Percentiles rank a stretch among this genome's conserved stretches.
Conservation (phyloP, 345 rosid genomes). For the Zanthoxylum bungeanum region DNA sequence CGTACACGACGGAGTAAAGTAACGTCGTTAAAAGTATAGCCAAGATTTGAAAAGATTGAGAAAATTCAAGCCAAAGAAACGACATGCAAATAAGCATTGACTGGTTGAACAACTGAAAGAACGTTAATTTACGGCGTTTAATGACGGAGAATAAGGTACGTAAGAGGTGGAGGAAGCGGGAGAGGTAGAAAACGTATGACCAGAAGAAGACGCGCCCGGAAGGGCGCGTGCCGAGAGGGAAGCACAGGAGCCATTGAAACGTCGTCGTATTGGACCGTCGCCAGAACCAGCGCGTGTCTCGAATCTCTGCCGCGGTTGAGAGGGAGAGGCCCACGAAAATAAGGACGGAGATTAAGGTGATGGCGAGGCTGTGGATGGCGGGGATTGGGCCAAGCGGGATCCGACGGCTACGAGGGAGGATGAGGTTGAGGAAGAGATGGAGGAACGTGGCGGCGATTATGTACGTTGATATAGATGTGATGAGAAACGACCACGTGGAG, state of each 20-base stretch:
- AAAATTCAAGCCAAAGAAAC: slow-evolving; percentile 83
- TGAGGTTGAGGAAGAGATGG: slow-evolving; percentile 43
- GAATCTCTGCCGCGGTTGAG: slow-evolving; percentile 83
- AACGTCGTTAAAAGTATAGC: slow-evolving; percentile 71
- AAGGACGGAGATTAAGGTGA: slow-evolving; percentile 59
- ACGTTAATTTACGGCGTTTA: slow-evolving; percentile 44
- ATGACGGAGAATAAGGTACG: slow-evolving; percentile 61
- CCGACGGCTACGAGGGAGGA: slow-evolving; percentile 39
- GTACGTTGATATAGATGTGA: slow-evolving; percentile 58
- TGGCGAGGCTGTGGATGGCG: slow-evolving; percentile 60
- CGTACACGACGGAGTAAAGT: slow-evolving; percentile 66
- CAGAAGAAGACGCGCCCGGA: slow-evolving; percentile 97
- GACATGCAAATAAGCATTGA: slow-evolving; percentile 60
- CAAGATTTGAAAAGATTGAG: slow-evolving; percentile 85
- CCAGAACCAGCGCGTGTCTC: slow-evolving; percentile 87
- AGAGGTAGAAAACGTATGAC: slow-evolving; percentile 82
- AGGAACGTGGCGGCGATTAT: slow-evolving; percentile 44
- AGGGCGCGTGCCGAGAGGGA: slow-evolving; percentile 85
- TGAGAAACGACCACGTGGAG: slow-evolving; percentile 87
- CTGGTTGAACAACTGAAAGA: slow-evolving; percentile 61
- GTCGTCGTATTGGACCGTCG: slow-evolving; percentile 67
- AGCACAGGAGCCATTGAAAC: slow-evolving; percentile 90
- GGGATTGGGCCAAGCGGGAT: slow-evolving; percentile 74
- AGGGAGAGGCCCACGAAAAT: slow-evolving; percentile 78
- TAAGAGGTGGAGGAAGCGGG: slow-evolving; percentile 75